Conservation (phyloP, 306 rosid genomes). For the Luffa aegyptiaca region DNA sequence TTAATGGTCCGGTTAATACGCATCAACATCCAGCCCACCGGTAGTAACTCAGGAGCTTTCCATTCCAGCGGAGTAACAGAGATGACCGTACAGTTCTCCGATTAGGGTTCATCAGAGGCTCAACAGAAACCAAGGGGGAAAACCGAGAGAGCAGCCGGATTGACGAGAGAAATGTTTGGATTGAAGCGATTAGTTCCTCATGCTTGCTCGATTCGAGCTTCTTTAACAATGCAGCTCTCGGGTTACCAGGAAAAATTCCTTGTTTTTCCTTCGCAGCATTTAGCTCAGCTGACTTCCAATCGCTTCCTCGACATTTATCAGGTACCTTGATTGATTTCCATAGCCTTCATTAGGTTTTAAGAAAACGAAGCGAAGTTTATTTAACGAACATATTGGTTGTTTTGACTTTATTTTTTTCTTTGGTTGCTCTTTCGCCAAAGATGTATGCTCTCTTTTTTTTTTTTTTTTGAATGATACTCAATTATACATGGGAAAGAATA, state of each 20-base stretch:
- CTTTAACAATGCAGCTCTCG: slow-evolving; percentile 17
- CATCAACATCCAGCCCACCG: neutral
- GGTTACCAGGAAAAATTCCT: slow-evolving; percentile 17
- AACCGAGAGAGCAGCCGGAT: neutral
- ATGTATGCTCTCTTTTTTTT: neutral
- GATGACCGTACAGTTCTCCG: slow-evolving; percentile 2
- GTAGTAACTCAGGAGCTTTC: neutral
- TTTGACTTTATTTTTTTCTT: neutral
- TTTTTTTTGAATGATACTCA: neutral
- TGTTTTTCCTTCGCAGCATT: slow-evolving; percentile 35
- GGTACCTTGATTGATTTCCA: slow-evolving; percentile 21
- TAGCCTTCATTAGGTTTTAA: neutral
- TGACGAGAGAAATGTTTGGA: slow-evolving; percentile 27
- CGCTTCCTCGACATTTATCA: slow-evolving; percentile 75
- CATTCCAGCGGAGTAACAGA: neutral
- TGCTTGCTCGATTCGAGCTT: slow-evolving; percentile 22
- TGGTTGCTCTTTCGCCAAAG: neutral
- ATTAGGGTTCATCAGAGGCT: slow-evolving; percentile 5
- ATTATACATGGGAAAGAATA: neutral
- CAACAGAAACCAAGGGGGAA: neutral
- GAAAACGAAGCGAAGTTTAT: neutral
- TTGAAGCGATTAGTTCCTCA: slow-evolving; percentile 34
- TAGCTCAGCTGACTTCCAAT: slow-evolving; percentile 51
- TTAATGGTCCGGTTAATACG: neutral
- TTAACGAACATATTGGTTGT: neutral